These are phyloP conservation scores for Cucumis sativus DNA, from an alignment of 306 rosid species.

Conservation along the genomic window DNA sequence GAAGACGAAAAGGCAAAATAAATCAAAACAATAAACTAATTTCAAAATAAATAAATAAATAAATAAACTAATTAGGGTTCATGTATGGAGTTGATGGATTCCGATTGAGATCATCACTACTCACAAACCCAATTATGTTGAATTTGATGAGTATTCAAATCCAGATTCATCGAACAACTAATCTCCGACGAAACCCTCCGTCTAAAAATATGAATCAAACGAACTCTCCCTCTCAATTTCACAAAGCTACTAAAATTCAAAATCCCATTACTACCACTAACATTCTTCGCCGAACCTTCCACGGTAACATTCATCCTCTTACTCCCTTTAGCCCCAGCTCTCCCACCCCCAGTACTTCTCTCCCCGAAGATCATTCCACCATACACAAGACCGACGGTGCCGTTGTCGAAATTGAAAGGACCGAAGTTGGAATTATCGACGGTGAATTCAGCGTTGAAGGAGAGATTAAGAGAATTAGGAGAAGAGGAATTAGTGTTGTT, in stretches of 20 bases:
- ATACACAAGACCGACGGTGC: conserved; percentile 16
- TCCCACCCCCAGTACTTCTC: background rate
- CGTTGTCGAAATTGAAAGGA: conserved; percentile 20
- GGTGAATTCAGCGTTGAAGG: conserved; percentile 16
- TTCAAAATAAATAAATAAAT: background rate
- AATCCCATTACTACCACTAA: conserved; percentile 9
- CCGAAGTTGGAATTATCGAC: conserved; percentile 48
- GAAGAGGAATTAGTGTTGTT: background rate
- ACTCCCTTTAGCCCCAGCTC: conserved; percentile 17
- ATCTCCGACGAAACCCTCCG: conserved; percentile 19
- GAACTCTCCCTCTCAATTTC: conserved; percentile 30
- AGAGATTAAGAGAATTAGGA: conserved; percentile 22
- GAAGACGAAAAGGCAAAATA: background rate
- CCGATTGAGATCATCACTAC: background rate
- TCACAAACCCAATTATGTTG: conserved; percentile 23
- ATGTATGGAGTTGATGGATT: background rate
- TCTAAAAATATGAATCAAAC: conserved; percentile 24
- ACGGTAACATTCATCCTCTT: conserved; percentile 10
- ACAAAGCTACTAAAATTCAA: conserved; percentile 31
- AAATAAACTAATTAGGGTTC: background rate
- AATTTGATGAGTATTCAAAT: conserved; percentile 23
- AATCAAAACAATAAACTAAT: background rate
- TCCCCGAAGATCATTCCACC: conserved; percentile 20
- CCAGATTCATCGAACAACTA: conserved; percentile 36
- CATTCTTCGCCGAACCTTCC: conserved; percentile 15